phyloP scores from a whole-genome alignment of 2,329 filamentous ascomycete genomes.

The Aspergillus luchuensis region DNA sequence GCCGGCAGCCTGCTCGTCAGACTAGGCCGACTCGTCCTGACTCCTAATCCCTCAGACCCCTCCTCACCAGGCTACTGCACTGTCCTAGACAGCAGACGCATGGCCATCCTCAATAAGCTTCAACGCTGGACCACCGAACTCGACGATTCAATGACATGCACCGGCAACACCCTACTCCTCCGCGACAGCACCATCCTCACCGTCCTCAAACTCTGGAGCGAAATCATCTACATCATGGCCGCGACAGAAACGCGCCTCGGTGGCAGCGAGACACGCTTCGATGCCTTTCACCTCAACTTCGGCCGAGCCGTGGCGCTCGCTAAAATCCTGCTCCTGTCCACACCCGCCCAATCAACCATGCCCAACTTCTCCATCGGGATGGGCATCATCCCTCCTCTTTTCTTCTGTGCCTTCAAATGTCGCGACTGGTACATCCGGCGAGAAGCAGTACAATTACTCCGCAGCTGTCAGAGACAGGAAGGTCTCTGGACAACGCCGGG shows the following conservation, averaged over 20 bases:
- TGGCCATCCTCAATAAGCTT: neutral
- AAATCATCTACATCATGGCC: slow-evolving; percentile 1
- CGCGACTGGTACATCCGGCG: slow-evolving; percentile 27
- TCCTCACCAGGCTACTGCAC: neutral
- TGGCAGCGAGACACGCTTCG: neutral
- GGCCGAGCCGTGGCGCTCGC: neutral
- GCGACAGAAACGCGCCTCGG: neutral
- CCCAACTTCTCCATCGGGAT: slow-evolving; percentile 27
- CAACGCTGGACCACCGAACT: neutral
- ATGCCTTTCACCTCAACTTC: neutral
- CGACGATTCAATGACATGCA: neutral
- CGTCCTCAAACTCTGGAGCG: neutral
- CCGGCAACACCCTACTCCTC: neutral
- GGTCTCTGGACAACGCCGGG: slow-evolving; percentile 1
- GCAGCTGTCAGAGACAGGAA: slow-evolving; percentile 1
- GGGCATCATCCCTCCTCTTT: slow-evolving; percentile 37
- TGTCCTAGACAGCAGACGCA: neutral
- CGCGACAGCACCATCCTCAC: neutral
- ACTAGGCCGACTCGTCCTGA: neutral
- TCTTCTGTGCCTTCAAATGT: slow-evolving; percentile 37
- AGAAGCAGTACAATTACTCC: neutral
- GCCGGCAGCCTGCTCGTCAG: neutral
- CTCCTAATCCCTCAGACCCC: neutral
- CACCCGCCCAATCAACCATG: neutral
- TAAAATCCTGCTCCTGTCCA: neutral